Evolutionary conservation across 2,329 filamentous ascomycete genomes (phyloP).

Genomic region (Xylaria arbuscula): DNA sequence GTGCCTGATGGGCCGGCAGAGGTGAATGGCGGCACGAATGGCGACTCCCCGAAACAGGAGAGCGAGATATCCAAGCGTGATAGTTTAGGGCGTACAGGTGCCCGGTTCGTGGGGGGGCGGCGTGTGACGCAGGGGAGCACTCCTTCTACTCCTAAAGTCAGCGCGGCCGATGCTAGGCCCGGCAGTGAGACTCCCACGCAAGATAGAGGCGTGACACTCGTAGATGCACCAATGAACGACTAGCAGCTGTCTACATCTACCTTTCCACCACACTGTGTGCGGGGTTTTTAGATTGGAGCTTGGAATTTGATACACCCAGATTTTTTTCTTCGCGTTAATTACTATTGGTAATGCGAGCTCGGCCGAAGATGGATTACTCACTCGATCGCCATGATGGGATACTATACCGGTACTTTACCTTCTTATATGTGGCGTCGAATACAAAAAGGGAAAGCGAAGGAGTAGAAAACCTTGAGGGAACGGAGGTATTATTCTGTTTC

Average conservation of each 20-base stretch:
- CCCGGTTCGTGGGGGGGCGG: slow-evolving; percentile 64
- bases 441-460: slow-evolving; percentile 10
- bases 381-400: slow-evolving; percentile 17
- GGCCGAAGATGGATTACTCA: neutral
- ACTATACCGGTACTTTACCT: slow-evolving; percentile 14
- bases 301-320: slow-evolving; percentile 2
- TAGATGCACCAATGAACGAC: slow-evolving; percentile 65
- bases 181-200: slow-evolving; percentile 43
- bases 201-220: slow-evolving; percentile 61
- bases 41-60: slow-evolving; percentile 57
- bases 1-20: slow-evolving; percentile 72
- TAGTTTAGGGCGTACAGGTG: slow-evolving; percentile 67
- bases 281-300: neutral
- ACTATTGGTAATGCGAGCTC: slow-evolving; percentile 30
- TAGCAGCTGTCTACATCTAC: slow-evolving; percentile 48
- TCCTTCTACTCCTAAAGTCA: slow-evolving; percentile 46
- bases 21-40: slow-evolving; percentile 56
- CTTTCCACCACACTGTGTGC: slow-evolving; percentile 1
- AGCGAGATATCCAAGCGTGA: slow-evolving; percentile 68
- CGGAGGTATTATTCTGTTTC: slow-evolving; percentile 1
- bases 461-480: neutral
- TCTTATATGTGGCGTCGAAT: slow-evolving; percentile 29
- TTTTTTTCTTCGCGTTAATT: slow-evolving; percentile 20
- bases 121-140: slow-evolving; percentile 55
- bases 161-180: slow-evolving; percentile 39